phyloP scores from a whole-genome alignment of 2,329 filamentous ascomycete genomes.

The Aspergillus floridensis region DNA sequence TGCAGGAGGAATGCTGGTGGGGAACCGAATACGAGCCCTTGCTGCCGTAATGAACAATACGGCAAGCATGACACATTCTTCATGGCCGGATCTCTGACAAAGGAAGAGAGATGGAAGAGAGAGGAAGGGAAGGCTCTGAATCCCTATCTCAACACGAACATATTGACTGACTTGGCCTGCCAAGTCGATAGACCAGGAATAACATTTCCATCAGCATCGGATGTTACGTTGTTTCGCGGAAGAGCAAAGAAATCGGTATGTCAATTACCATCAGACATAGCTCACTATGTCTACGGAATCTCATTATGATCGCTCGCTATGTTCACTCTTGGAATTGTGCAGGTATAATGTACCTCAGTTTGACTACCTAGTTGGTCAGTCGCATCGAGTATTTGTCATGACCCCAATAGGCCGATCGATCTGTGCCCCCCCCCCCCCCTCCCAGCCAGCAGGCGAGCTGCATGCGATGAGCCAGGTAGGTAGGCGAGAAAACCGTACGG shows the following conservation, averaged over 20 bases:
- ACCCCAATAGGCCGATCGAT: background rate
- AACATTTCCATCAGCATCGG: background rate
- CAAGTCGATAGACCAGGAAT: background rate
- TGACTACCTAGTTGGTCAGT: background rate
- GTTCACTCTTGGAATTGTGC: background rate
- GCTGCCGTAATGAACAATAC: constrained; percentile 4
- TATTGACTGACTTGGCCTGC: background rate
- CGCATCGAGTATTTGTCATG: background rate
- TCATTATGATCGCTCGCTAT: background rate
- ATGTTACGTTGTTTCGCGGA: background rate
- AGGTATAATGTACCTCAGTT: background rate
- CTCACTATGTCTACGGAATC: background rate
- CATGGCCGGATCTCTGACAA: background rate
- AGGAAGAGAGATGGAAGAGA: background rate
- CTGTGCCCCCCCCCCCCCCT: too few species aligned
- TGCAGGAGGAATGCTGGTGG: background rate
- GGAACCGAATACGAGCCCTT: constrained; percentile 6
- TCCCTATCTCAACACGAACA: background rate
- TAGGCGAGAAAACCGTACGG: background rate
- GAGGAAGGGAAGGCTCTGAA: background rate
- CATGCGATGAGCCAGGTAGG: background rate
- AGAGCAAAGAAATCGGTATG: background rate
- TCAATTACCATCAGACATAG: background rate
- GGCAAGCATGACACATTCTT: constrained; percentile 5
- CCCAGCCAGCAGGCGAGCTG: background rate